These are phyloP conservation scores for Stemphylium lycopersici DNA, from an alignment of 2,329 filamentous ascomycete species.

Conservation along the genomic window DNA sequence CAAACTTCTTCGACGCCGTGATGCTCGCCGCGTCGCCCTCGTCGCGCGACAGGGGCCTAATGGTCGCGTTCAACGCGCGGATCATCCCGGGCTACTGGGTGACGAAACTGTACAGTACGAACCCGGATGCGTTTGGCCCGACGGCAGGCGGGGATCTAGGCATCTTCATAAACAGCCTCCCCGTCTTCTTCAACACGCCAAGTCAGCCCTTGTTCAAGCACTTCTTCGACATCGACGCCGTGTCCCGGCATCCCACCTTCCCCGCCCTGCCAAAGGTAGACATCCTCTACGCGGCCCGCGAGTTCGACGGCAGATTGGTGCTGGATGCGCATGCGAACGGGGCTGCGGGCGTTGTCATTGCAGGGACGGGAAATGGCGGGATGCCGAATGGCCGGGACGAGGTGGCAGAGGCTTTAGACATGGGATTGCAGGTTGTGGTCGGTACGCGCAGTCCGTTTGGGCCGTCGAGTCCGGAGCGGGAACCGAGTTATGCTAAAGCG, in stretches of 20 bases:
- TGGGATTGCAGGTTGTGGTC: conserved; percentile 34
- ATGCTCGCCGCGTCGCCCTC: conserved; percentile 32
- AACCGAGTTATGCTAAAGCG: conserved; percentile 26
- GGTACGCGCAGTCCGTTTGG: conserved; percentile 31
- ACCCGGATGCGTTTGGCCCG: conserved; percentile 35
- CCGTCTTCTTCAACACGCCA: conserved; percentile 34
- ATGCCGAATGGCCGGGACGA: conserved; percentile 27
- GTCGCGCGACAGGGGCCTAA: conserved; percentile 27
- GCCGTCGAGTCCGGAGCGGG: conserved; percentile 23
- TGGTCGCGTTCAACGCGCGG: conserved; percentile 38
- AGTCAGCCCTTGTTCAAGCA: conserved; percentile 30
- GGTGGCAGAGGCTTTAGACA: conserved; percentile 27
- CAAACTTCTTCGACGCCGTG: conserved; percentile 39
- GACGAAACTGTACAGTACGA: conserved; percentile 34
- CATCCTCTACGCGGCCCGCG: conserved; percentile 38
- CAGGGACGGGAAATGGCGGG: conserved; percentile 35
- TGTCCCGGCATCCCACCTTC: conserved; percentile 21
- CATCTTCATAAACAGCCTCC: conserved; percentile 34
- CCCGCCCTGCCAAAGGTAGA: conserved; percentile 37
- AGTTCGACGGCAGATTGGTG: conserved; percentile 35
- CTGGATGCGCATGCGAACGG: conserved; percentile 32
- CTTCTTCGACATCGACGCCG: conserved; percentile 23
- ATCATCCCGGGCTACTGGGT: conserved; percentile 38
- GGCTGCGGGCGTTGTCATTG: conserved; percentile 34
- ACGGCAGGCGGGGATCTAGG: conserved; percentile 33